Percentiles rank a stretch among this genome's conserved stretches.
Evolutionary conservation across 2,329 filamentous ascomycete genomes (phyloP).

Genomic region (Metarhizium brunneum): DNA sequence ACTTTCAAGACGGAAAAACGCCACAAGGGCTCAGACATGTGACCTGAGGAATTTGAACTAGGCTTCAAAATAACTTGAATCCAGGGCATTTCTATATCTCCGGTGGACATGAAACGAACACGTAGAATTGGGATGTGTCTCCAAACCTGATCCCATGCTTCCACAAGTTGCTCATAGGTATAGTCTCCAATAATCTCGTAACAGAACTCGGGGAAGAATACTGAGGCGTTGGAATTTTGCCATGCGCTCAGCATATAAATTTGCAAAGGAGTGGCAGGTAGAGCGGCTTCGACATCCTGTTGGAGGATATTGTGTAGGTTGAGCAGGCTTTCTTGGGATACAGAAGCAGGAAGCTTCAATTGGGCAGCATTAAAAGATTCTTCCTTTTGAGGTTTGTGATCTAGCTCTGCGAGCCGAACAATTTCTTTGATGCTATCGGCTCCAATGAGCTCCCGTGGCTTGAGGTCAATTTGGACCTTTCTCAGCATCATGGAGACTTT

Average conservation of each 20-base stretch:
- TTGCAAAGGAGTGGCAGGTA: conserved; percentile 71
- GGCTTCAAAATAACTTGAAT: conserved; percentile 49
- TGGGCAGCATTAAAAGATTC: background rate
- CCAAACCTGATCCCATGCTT: conserved; percentile 54
- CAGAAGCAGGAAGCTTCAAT: conserved; percentile 21
- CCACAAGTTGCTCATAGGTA: conserved; percentile 31
- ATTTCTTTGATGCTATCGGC: conserved; percentile 58
- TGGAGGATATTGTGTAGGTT: conserved; percentile 27
- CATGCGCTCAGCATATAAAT: conserved; percentile 71
- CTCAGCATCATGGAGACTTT: conserved; percentile 67
- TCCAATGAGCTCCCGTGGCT: conserved; percentile 62
- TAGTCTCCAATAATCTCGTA: conserved; percentile 41
- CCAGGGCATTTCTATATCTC: conserved; percentile 38
- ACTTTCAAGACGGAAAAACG: conserved; percentile 11
- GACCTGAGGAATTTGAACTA: background rate
- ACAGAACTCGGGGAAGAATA: conserved; percentile 68
- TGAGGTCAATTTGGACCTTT: conserved; percentile 50
- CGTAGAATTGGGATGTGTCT: conserved; percentile 54
- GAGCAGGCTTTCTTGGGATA: conserved; percentile 32
- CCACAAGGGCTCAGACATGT: conserved; percentile 13
- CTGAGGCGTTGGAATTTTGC: conserved; percentile 53
- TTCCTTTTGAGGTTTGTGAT: background rate
- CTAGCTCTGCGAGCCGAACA: conserved; percentile 24
- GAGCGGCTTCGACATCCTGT: conserved; percentile 40
- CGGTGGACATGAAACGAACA: conserved; percentile 52